A percentile compares a stretch with the other conserved stretches of the same genome.
Evolutionary conservation across 108 stramenopile species (phyloP).

Genomic region (Mediolabrus comicus): DNA sequence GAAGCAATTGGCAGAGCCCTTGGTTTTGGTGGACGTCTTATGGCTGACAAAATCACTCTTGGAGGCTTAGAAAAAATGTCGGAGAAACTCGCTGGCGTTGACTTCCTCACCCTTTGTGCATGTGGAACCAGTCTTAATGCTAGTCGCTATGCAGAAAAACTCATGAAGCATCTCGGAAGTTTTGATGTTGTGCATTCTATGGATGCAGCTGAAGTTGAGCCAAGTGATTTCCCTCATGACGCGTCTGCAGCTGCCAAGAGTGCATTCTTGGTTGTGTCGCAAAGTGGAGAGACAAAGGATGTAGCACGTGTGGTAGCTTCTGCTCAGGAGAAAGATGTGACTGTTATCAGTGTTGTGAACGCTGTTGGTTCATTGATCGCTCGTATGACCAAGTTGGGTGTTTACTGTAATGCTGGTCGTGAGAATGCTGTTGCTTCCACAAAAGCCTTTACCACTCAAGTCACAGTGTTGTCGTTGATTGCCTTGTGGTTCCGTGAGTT

Average conservation of each 20-base stretch:
- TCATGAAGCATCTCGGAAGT: conserved; percentile 93
- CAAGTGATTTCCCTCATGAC: conserved; percentile 75
- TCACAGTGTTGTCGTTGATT: conserved; percentile 95
- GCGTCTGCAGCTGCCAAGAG: conserved; percentile 36
- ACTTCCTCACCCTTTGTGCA: conserved; percentile 83
- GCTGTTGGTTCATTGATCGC: conserved; percentile 97
- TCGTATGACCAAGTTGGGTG: conserved; percentile 93
- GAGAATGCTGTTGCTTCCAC: conserved; percentile 99
- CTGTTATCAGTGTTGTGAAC: conserved; percentile 94
- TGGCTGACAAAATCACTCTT: conserved; percentile 62
- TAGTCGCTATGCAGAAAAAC: conserved; percentile 89
- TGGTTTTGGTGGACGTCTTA: conserved; percentile 84
- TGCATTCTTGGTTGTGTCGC: conserved; percentile 90
- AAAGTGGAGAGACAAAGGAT: conserved; percentile 98
- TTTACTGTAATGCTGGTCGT: conserved; percentile 98
- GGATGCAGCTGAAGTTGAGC: conserved; percentile 90
- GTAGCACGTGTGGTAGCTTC: conserved; percentile 86
- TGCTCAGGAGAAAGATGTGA: conserved; percentile 86
- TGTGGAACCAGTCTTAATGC: conserved; percentile 96
- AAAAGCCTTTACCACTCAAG: conserved; percentile 99
- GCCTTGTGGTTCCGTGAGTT: conserved; percentile 95
- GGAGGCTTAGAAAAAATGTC: conserved; percentile 83
- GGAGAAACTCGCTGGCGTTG: conserved; percentile 63
- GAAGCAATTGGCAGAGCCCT: conserved; percentile 91
- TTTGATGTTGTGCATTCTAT: conserved; percentile 86